Evolutionary conservation across 805 yeast genomes (phyloP).

Genomic region (Ogataea saltuana): DNA sequence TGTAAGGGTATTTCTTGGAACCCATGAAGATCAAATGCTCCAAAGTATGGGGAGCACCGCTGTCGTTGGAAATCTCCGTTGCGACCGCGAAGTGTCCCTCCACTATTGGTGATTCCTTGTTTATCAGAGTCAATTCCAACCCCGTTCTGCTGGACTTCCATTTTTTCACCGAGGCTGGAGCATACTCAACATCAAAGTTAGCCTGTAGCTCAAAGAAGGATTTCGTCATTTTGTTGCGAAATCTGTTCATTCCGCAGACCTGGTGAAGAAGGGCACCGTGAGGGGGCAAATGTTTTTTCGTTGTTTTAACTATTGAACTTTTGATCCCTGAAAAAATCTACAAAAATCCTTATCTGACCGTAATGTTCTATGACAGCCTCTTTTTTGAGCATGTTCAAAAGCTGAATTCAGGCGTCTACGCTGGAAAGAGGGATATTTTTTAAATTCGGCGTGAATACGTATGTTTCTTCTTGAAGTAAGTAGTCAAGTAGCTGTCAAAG

Average conservation of each 20-base stretch:
- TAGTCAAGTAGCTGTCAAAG: neutral
- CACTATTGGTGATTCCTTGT: conserved; percentile 82
- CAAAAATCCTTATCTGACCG: neutral
- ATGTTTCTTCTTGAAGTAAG: neutral
- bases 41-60: conserved; percentile 93
- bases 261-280: neutral
- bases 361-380: conserved; percentile 4
- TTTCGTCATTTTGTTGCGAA: conserved; percentile 17
- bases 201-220: conserved; percentile 44
- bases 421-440: conserved; percentile 4
- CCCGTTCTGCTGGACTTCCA: conserved; percentile 84
- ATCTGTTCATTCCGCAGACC: neutral
- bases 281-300: too few relatives aligned
- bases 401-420: conserved; percentile 2
- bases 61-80: conserved; percentile 82
- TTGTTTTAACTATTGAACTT: neutral
- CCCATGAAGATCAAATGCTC: conserved; percentile 97
- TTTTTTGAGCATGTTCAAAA: too few relatives aligned
- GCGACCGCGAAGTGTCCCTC: conserved; percentile 96
- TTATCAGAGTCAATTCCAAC: conserved; percentile 71
- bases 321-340: neutral
- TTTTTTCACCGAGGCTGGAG: conserved; percentile 68
- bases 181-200: conserved; percentile 67
- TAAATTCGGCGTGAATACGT: neutral
- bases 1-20: conserved; percentile 81